phyloP scores from a whole-genome alignment of 2,329 filamentous ascomycete genomes.

The Trichoderma koningiopsis region DNA sequence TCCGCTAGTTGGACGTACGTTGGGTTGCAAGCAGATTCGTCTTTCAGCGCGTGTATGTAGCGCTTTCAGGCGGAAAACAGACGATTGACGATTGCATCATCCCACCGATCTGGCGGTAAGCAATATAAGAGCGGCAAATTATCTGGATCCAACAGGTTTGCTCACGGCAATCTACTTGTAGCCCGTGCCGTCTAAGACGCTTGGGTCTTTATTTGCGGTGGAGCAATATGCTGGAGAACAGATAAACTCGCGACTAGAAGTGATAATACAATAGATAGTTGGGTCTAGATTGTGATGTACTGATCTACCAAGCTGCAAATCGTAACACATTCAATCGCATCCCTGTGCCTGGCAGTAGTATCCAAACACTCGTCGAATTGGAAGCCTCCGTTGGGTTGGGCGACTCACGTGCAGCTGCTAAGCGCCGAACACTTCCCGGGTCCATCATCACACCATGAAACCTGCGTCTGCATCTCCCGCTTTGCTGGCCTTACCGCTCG shows the following conservation, averaged over 20 bases:
- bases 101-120: not conserved
- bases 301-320: not conserved
- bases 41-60: not conserved
- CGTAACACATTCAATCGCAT: not conserved
- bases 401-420: slow-evolving; percentile 12
- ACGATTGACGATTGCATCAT: not conserved
- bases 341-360: not conserved
- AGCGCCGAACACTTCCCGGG: slow-evolving; percentile 11
- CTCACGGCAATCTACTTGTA: not conserved
- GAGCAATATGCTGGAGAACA: no score
- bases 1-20: not conserved
- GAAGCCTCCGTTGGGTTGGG: slow-evolving; percentile 6
- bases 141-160: not conserved
- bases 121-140: not conserved
- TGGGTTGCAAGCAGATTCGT: not conserved
- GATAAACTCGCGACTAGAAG: not conserved
- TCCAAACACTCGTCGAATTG: not conserved
- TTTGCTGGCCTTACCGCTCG: not conserved
- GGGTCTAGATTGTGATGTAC: not conserved
- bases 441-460: slow-evolving; percentile 17
- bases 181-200: not conserved
- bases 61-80: not conserved
- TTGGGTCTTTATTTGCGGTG: not conserved
- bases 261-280: not conserved
- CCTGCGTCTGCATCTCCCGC: slow-evolving; percentile 11